Percentiles rank a stretch among this genome's conserved stretches.
phyloP scores from a whole-genome alignment of 2,329 filamentous ascomycete species.

The Juglanconis oblonga region DNA sequence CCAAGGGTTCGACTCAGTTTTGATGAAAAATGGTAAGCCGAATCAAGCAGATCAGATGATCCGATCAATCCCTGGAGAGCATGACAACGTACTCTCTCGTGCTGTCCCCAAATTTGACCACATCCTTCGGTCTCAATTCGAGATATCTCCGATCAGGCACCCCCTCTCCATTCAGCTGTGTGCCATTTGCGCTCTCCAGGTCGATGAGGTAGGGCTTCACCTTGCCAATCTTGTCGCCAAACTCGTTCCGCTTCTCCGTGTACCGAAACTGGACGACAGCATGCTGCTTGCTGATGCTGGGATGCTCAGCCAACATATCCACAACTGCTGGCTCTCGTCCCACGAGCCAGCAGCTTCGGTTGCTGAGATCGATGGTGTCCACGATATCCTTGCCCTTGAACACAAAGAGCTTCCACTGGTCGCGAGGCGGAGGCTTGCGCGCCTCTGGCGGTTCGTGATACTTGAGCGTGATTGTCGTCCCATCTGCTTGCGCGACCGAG shows the following conservation, averaged over 20 bases:
- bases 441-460: slow-evolving; percentile 95
- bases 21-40: not conserved
- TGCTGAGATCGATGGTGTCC: slow-evolving; percentile 74
- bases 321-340: slow-evolving; percentile 78
- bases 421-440: slow-evolving; percentile 75
- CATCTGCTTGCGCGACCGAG: slow-evolving; percentile 65
- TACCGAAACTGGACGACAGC: slow-evolving; percentile 92
- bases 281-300: slow-evolving; percentile 92
- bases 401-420: slow-evolving; percentile 86
- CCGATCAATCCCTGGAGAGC: slow-evolving; percentile 52
- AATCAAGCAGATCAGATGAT: not conserved
- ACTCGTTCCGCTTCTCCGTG: slow-evolving; percentile 80
- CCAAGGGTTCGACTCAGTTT: not conserved
- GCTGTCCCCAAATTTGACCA: slow-evolving; percentile 83
- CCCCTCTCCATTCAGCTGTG: slow-evolving; percentile 71
- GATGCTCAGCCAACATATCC: slow-evolving; percentile 82
- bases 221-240: slow-evolving; percentile 74
- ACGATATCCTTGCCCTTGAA: slow-evolving; percentile 82
- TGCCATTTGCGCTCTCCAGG: slow-evolving; percentile 90
- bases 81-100: slow-evolving; percentile 95
- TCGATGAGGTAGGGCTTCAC: slow-evolving; percentile 91
- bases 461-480: slow-evolving; percentile 78
- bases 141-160: slow-evolving; percentile 76
- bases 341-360: slow-evolving; percentile 85
- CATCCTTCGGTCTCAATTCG: slow-evolving; percentile 84